phyloP scores from a whole-genome alignment of 2,329 filamentous ascomycete species.

The Colletotrichum tamarilloi region DNA sequence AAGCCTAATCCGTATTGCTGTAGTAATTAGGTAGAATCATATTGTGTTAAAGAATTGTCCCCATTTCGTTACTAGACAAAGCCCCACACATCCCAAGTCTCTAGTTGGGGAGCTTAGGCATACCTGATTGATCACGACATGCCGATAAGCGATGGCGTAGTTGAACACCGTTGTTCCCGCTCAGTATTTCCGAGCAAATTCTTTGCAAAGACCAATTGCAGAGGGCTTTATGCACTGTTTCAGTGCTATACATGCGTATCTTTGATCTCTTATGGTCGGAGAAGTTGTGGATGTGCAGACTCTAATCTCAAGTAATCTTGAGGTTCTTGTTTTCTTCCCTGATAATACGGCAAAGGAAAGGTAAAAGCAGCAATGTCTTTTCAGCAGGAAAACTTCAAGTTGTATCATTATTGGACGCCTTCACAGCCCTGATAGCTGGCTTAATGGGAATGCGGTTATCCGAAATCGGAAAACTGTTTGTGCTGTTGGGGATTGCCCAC shows the following conservation, averaged over 20 bases:
- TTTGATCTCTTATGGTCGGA: too few species aligned
- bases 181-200: not conserved
- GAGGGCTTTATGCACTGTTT: not conserved
- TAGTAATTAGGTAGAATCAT: too few species aligned
- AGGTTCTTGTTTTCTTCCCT: not conserved
- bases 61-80: not conserved
- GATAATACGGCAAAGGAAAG: too few species aligned
- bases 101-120: not conserved
- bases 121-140: slow-evolving; percentile 17
- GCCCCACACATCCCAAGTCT: not conserved
- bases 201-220: not conserved
- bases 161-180: not conserved
- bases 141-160: slow-evolving; percentile 19
- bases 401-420: too few species aligned
- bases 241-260: too few species aligned
- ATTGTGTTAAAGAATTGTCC: too few species aligned
- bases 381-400: too few species aligned
- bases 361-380: too few species aligned
- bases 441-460: not conserved
- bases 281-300: too few species aligned
- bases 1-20: too few species aligned
- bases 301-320: too few species aligned
- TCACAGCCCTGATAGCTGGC: too few species aligned
- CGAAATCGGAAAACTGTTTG: not conserved
- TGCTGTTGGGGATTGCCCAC: not conserved